Conservation (phyloP, 2,329 filamentous ascomycete genomes). For the Neurospora sp. region DNA sequence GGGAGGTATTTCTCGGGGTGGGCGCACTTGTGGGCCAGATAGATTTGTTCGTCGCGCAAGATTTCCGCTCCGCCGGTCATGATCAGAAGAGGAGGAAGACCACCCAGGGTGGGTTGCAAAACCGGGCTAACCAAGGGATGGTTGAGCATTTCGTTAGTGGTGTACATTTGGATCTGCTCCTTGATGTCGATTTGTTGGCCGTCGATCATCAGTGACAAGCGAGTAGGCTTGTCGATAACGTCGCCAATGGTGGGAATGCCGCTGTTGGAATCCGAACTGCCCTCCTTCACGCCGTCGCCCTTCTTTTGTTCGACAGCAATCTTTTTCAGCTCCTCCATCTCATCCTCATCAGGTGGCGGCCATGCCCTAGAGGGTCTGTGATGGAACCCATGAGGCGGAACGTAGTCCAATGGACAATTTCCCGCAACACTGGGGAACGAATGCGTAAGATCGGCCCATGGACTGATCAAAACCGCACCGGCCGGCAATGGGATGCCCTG, state of each 20-base stretch:
- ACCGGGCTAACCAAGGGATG: constrained; percentile 88
- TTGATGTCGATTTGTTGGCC: constrained; percentile 64
- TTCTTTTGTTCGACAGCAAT: constrained; percentile 29
- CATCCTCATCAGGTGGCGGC: constrained; percentile 81
- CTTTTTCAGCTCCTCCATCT: constrained; percentile 46
- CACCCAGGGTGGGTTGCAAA: constrained; percentile 80
- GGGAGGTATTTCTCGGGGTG: constrained; percentile 71
- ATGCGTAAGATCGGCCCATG: constrained; percentile 93
- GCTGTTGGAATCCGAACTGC: constrained; percentile 2
- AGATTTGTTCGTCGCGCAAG: constrained; percentile 88
- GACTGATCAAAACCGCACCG: constrained; percentile 82
- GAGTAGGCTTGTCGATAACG: constrained; percentile 15
- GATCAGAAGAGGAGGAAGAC: constrained; percentile 78
- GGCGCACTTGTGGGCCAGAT: constrained; percentile 88
- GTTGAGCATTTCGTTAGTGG: constrained; percentile 73
- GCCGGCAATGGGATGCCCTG: constrained; percentile 76
- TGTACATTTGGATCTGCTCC: constrained; percentile 75
- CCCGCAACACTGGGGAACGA: constrained; percentile 84
- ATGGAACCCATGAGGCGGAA: constrained; percentile 78
- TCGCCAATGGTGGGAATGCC: constrained; percentile 15
- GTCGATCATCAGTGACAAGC: constrained; percentile 58
- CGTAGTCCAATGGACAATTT: constrained; percentile 71
- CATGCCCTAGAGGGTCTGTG: constrained; percentile 84
- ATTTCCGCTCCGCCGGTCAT: constrained; percentile 83
- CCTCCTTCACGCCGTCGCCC: constrained; percentile 2